These are phyloP conservation scores for Aquilaria agallochum DNA, from an alignment of 441 rosid species.

Conservation along the genomic window DNA sequence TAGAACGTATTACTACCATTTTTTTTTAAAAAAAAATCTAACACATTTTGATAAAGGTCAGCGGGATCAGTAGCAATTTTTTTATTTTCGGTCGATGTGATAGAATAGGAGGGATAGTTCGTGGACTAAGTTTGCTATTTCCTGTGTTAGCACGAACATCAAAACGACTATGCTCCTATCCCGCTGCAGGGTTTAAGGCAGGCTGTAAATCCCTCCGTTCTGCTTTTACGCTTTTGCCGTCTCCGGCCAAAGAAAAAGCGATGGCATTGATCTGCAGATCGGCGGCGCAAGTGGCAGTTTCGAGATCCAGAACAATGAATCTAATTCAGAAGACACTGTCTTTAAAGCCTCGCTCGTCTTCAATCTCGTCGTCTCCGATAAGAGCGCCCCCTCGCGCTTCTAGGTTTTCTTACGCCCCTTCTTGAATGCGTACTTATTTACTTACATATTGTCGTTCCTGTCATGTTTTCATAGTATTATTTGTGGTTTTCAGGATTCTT, in stretches of 20 bases:
- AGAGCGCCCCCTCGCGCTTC: conserved; percentile 37
- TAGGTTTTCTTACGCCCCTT: conserved; percentile 33
- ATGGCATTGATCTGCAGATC: conserved; percentile 78
- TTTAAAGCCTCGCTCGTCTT: conserved; percentile 28
- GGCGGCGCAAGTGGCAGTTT: conserved; percentile 35
- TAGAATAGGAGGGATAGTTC: too few relatives aligned
- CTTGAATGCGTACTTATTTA: neutral
- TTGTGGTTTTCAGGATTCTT: conserved; percentile 34
- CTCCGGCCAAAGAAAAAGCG: conserved; percentile 2
- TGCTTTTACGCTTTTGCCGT: neutral
- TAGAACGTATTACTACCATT: too few relatives aligned
- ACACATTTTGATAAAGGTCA: too few relatives aligned
- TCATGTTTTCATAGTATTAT: neutral
- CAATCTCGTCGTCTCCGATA: conserved; percentile 41
- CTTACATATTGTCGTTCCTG: neutral
- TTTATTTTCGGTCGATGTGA: too few relatives aligned
- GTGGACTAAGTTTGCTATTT: too few relatives aligned
- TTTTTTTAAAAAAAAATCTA: too few relatives aligned
- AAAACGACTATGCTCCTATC: too few relatives aligned
- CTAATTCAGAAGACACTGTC: conserved; percentile 30
- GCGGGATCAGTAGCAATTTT: too few relatives aligned
- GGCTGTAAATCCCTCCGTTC: neutral
- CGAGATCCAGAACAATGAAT: conserved; percentile 54
- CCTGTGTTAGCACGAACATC: too few relatives aligned
- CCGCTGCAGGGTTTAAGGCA: conserved; percentile 35